Evolutionary conservation across 306 rosid species (phyloP).

Genomic region (Dicorynia guianensis): DNA sequence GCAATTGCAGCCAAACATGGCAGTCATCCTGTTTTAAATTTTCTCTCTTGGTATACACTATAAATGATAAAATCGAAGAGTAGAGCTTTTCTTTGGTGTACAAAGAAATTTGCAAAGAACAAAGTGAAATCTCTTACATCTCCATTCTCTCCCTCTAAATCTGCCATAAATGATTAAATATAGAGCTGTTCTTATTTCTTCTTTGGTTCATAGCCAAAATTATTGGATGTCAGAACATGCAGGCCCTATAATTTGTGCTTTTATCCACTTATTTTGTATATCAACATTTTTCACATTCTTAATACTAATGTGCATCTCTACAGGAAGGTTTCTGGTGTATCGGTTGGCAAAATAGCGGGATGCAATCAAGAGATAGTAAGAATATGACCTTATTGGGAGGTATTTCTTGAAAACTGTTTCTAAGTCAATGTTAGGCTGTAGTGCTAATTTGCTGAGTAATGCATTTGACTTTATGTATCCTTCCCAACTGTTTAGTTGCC

Average conservation of each 20-base stretch:
- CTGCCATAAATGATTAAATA: neutral
- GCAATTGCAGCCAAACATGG: neutral
- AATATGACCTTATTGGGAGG: conserved; percentile 96
- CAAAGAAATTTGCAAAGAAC: neutral
- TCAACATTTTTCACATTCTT: conserved; percentile 24
- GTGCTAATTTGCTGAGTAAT: conserved; percentile 21
- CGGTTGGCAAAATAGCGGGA: conserved; percentile 99
- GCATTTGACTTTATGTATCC: neutral
- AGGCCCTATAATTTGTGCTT: conserved; percentile 20
- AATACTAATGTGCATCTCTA: conserved; percentile 44
- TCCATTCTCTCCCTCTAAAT: neutral
- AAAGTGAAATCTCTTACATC: conserved; percentile 3
- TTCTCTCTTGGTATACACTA: conserved; percentile 5
- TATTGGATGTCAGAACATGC: conserved; percentile 16
- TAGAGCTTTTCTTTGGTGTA: neutral
- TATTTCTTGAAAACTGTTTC: conserved; percentile 46
- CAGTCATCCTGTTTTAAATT: conserved; percentile 18
- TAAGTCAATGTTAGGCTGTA: conserved; percentile 14
- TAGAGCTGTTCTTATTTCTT: conserved; percentile 9
- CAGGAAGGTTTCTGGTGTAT: conserved; percentile 92
- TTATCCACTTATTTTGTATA: conserved; percentile 1
- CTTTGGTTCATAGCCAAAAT: neutral
- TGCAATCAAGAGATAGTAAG: conserved; percentile 84
- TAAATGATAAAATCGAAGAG: neutral
- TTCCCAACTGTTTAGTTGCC: neutral